A percentile compares a stretch with the other conserved stretches of the same genome.
These are phyloP conservation scores for Hypoxylon rickii DNA, from an alignment of 495 filamentous ascomycete genomes.

Conservation along the genomic window DNA sequence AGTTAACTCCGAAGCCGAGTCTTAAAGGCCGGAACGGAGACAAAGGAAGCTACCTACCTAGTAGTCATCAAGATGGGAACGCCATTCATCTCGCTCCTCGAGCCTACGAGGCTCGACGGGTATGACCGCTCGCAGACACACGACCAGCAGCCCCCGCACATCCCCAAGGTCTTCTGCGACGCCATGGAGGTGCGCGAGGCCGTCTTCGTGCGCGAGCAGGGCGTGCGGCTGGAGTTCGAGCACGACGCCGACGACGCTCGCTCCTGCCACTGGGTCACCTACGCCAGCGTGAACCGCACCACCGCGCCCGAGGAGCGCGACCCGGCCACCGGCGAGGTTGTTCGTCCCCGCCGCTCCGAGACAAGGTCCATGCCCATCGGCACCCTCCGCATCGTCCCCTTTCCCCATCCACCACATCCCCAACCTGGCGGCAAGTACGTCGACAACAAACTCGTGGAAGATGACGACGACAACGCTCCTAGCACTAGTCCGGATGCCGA, in stretches of 20 bases:
- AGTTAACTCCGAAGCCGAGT: no score
- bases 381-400: constrained; percentile 77
- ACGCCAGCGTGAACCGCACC: constrained; percentile 57
- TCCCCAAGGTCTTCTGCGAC: constrained; percentile 69
- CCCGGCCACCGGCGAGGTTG: constrained; percentile 31
- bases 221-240: constrained; percentile 68
- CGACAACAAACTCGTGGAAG: constrained; percentile 36
- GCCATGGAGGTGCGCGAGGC: constrained; percentile 75
- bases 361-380: constrained; percentile 61
- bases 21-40: no score
- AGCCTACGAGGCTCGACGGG: constrained; percentile 48
- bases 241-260: constrained; percentile 78
- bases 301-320: constrained; percentile 41
- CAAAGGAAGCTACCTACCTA: neutral
- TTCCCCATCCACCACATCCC: constrained; percentile 68
- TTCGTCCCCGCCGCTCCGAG: constrained; percentile 41
- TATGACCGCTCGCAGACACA: constrained; percentile 50
- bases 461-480: constrained; percentile 14
- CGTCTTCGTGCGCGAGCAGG: constrained; percentile 82
- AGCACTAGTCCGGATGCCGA: no score
- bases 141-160: constrained; percentile 48
- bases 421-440: constrained; percentile 48
- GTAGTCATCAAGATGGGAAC: constrained; percentile 38
- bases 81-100: constrained; percentile 54
- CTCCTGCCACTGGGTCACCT: constrained; percentile 81